Percentiles rank a stretch among this genome's conserved stretches.
These are phyloP conservation scores for Fraxinus dipetala DNA, from an alignment of 305 asterid species.

Conservation along the genomic window DNA sequence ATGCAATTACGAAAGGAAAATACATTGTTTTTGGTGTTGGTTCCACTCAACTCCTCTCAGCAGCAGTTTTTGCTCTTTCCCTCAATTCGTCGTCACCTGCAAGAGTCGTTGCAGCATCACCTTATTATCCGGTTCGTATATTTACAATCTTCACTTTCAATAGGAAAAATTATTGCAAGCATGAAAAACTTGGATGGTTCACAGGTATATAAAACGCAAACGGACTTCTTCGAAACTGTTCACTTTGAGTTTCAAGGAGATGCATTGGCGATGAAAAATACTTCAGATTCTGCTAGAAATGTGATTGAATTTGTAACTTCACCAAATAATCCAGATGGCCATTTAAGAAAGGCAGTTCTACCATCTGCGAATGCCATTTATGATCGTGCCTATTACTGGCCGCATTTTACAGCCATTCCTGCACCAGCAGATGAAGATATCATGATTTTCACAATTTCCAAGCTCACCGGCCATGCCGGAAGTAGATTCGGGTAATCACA, in stretches of 20 bases:
- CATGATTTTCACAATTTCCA: conserved; percentile 63
- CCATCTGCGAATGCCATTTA: conserved; percentile 32
- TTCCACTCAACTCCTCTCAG: conserved; percentile 61
- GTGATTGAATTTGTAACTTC: conserved; percentile 67
- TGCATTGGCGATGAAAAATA: conserved; percentile 30
- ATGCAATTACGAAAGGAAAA: conserved; percentile 50
- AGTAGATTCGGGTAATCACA: conserved; percentile 56
- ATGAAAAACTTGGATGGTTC: neutral
- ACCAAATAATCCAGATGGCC: conserved; percentile 75
- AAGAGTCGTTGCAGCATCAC: conserved; percentile 46
- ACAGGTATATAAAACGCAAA: conserved; percentile 52
- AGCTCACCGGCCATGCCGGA: conserved; percentile 82
- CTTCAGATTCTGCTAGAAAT: conserved; percentile 22
- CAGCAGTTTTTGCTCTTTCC: conserved; percentile 66
- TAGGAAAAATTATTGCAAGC: neutral
- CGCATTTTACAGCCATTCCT: conserved; percentile 65
- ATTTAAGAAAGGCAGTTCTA: conserved; percentile 35
- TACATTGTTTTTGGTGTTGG: conserved; percentile 61
- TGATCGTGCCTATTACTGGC: conserved; percentile 78
- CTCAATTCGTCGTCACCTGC: conserved; percentile 46
- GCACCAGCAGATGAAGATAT: conserved; percentile 59
- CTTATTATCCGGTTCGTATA: conserved; percentile 53
- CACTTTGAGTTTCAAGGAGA: conserved; percentile 52
- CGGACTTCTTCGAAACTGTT: conserved; percentile 44
- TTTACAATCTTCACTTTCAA: neutral